phyloP scores from a whole-genome alignment of 306 rosid genomes.

The Prosopis cineraria region DNA sequence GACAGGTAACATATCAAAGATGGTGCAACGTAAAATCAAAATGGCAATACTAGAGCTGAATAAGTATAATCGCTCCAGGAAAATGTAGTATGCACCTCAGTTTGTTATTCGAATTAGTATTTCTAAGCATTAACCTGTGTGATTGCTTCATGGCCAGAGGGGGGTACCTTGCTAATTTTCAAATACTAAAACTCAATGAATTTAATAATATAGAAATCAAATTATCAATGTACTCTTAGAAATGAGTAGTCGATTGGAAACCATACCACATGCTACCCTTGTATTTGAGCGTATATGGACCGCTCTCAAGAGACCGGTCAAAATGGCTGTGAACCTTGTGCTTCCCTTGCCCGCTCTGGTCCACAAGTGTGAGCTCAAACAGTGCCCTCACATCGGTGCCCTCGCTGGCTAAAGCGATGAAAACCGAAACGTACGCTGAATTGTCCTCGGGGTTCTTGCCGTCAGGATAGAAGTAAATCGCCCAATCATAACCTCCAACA shows the following conservation, averaged over 20 bases:
- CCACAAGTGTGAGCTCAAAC: too few species aligned
- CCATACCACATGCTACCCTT: conserved; percentile 92
- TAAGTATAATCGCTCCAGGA: background rate
- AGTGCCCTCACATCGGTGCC: too few species aligned
- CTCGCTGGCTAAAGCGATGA: conserved; percentile 82
- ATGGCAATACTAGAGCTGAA: background rate
- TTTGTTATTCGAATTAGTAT: too few species aligned
- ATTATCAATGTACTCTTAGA: too few species aligned
- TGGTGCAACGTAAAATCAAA: background rate
- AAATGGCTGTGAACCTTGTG: too few species aligned
- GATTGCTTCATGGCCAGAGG: too few species aligned
- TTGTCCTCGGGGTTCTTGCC: conserved; percentile 87
- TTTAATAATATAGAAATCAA: too few species aligned
- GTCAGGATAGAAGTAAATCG: conserved; percentile 86
- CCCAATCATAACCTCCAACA: conserved; percentile 86
- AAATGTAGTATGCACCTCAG: background rate
- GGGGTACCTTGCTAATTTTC: too few species aligned
- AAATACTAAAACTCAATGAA: too few species aligned
- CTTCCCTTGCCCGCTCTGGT: too few species aligned
- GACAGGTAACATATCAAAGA: background rate
- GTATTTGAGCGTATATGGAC: conserved; percentile 81
- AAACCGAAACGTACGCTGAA: conserved; percentile 79
- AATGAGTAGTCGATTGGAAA: background rate
- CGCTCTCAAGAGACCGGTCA: too few species aligned
- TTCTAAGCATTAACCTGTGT: background rate